These are phyloP conservation scores for Cyphellophora attinorum DNA, from an alignment of 2,329 filamentous ascomycete species.

Conservation along the genomic window DNA sequence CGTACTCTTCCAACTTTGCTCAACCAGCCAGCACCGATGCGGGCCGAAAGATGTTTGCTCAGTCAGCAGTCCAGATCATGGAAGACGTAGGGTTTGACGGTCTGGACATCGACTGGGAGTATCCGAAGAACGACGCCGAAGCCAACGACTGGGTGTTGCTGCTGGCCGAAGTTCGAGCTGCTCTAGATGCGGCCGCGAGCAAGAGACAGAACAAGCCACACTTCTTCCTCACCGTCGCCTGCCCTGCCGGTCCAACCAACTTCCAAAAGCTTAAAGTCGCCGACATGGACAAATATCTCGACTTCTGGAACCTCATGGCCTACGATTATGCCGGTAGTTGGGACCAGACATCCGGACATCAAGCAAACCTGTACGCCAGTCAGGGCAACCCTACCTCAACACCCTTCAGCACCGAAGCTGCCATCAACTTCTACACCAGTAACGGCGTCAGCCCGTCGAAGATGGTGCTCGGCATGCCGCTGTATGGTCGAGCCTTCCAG, in stretches of 20 bases:
- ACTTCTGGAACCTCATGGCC: constrained; percentile 78
- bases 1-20: constrained; percentile 68
- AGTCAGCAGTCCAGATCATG: constrained; percentile 63
- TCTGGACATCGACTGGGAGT: constrained; percentile 39
- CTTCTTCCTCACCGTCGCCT: constrained; percentile 18
- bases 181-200: constrained; percentile 13
- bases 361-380: constrained; percentile 65
- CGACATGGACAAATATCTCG: constrained; percentile 56
- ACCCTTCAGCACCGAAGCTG: constrained; percentile 66
- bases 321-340: constrained; percentile 84
- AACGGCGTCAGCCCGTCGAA: constrained; percentile 59
- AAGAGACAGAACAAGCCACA: constrained; percentile 7
- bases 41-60: constrained; percentile 58
- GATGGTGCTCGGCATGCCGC: constrained; percentile 80
- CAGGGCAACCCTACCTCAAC: constrained; percentile 51
- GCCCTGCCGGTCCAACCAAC: constrained; percentile 46
- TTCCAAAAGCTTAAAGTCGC: constrained; percentile 53
- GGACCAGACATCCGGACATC: constrained; percentile 64
- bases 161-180: constrained; percentile 32
- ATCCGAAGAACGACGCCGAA: constrained; percentile 30
- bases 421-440: constrained; percentile 59
- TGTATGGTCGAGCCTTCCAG: constrained; percentile 81
- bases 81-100: constrained; percentile 66
- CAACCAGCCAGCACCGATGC: constrained; percentile 49
- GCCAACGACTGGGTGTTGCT: constrained; percentile 33